Conservation (phyloP, 2,329 filamentous ascomycete species). For the Fusarium hostae region DNA sequence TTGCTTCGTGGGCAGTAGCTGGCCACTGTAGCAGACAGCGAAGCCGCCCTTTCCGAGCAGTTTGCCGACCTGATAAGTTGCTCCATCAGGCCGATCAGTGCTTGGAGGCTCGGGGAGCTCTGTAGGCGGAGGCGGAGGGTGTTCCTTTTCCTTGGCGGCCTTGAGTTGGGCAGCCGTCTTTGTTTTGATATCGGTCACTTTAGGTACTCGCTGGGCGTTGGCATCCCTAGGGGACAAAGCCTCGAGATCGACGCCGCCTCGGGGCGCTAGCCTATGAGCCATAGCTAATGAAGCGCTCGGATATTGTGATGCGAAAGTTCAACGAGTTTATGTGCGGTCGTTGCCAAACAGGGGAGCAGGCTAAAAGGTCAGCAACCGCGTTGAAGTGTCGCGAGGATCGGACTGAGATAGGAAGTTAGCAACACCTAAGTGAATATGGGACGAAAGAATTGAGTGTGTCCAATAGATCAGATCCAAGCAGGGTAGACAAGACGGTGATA, state of each 20-base stretch:
- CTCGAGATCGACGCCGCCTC: conserved; percentile 67
- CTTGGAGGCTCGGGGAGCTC: conserved; percentile 72
- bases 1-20: conserved; percentile 72
- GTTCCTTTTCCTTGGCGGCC: conserved; percentile 72
- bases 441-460: not conserved
- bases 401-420: conserved; percentile 24
- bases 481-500: conserved; percentile 14
- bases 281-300: conserved; percentile 45
- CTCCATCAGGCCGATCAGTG: conserved; percentile 74
- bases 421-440: not conserved
- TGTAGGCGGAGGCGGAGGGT: conserved; percentile 71
- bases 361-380: conserved; percentile 33
- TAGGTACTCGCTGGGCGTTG: conserved; percentile 67
- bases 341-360: conserved; percentile 7
- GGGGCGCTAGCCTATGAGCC: conserved; percentile 61
- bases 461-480: not conserved
- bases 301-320: not conserved
- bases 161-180: conserved; percentile 65
- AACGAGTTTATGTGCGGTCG: conserved; percentile 2
- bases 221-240: conserved; percentile 73
- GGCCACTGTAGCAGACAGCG: conserved; percentile 81
- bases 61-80: conserved; percentile 78
- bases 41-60: conserved; percentile 85
- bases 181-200: conserved; percentile 61
- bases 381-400: conserved; percentile 24